These are phyloP conservation scores for Sporothrix brasiliensis DNA, from an alignment of 2,329 filamentous ascomycete genomes.

Conservation along the genomic window DNA sequence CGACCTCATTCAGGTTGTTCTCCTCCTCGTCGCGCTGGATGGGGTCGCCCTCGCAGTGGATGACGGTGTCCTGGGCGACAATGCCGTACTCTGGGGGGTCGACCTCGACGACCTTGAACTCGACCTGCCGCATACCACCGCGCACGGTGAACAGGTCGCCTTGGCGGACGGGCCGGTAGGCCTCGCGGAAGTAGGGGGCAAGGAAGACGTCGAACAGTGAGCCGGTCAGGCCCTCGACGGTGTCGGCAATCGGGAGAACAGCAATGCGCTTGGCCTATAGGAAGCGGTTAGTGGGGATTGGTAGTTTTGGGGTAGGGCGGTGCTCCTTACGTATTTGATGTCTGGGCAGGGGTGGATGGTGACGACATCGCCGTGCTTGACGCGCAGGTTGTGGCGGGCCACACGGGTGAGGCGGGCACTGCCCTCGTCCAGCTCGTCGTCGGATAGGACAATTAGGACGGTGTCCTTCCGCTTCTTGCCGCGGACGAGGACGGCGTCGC, in stretches of 20 bases:
- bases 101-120: slow-evolving; percentile 99
- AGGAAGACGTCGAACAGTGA: slow-evolving; percentile 99
- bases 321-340: slow-evolving; percentile 94
- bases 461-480: slow-evolving; percentile 99
- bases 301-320: not conserved
- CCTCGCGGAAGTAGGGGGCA: slow-evolving; percentile 98
- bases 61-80: slow-evolving; percentile 96
- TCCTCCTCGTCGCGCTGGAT: slow-evolving; percentile 99
- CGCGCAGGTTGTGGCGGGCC: slow-evolving; percentile 94
- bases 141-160: slow-evolving; percentile 97
- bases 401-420: slow-evolving; percentile 98
- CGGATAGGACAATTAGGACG: slow-evolving; percentile 93
- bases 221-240: slow-evolving; percentile 94
- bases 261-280: slow-evolving; percentile 94
- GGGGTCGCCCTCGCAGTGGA: slow-evolving; percentile 94
- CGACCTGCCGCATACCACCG: slow-evolving; percentile 97
- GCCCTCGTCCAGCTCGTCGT: slow-evolving; percentile 97
- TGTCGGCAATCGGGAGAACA: slow-evolving; percentile 96
- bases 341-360: slow-evolving; percentile 97
- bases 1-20: slow-evolving; percentile 98
- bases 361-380: slow-evolving; percentile 98
- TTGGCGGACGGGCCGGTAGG: slow-evolving; percentile 94
- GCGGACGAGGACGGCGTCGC: slow-evolving; percentile 96
- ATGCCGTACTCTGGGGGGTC: slow-evolving; percentile 98
- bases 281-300: not conserved